Base-by-base conservation (phyloP, 2,329 filamentous ascomycete species). In the Sporothrix globosa region DNA sequence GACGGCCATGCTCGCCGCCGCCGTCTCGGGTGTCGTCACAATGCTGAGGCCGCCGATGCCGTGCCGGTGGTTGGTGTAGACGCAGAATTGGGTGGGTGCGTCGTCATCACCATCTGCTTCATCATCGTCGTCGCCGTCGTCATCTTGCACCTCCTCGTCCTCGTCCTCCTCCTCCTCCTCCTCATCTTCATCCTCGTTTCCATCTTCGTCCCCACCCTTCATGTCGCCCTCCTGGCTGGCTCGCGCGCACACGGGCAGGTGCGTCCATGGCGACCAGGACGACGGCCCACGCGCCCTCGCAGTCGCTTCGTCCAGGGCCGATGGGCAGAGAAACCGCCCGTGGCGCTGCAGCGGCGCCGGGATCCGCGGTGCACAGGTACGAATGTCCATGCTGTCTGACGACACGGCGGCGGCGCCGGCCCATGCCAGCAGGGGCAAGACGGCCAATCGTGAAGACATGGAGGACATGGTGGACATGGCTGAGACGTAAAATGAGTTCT, bases 241-340 rank as follows among this genome's bases (percentile, higher is more conserved):
- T n/a, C 68, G 30, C 13, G 71, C 67, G 68, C 77, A 79, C 9
- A 71, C 48, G 2, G 77, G 77, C 1, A 68, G 69, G 58, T 77
- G 75, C 4, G 76, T 77, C 77, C 76, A 79, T 74, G 54, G 77
- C 13, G 74, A 69, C 73, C 74, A 77, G 13, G 52, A 34, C 17
- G 21, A 13, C 4, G 61, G 61, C 4, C 63, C 50, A 5, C 13
- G 9, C 21, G 41, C 1, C 66, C 70, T 0, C 56, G 53, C 11
- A 54, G 9, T 9, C 11, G 27, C 17, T 68, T 91, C 91, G 69
- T 91, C 91, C 74, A 90, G 86, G 0, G 90, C 89, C 0, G 68
- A 24, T 1, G 68, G 70, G 41, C 74, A 75, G 14, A 69, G 69
- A 56, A 71, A 70, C 13, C 39, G 24, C n/a, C 66, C 46, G 14